phyloP scores from a whole-genome alignment of 345 rosid species.

The Brassica rapa region DNA sequence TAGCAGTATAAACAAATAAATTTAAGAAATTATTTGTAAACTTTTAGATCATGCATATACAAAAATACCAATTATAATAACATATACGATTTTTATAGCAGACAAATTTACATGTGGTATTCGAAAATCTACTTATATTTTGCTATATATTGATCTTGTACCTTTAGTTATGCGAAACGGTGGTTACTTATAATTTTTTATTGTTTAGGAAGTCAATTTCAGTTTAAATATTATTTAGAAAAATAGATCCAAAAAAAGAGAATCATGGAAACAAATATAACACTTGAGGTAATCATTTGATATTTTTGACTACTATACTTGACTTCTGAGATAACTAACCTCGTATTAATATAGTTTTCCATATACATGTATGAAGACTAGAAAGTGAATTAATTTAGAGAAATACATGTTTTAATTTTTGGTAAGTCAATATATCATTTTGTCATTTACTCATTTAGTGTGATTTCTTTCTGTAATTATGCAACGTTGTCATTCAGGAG shows the following conservation, averaged over 20 bases:
- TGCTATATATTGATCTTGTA: too few relatives aligned
- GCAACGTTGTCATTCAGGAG: constrained; percentile 25
- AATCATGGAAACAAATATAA: not conserved
- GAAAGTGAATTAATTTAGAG: not conserved
- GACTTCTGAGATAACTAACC: not conserved
- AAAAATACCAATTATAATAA: too few relatives aligned
- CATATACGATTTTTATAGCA: too few relatives aligned
- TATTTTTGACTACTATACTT: not conserved
- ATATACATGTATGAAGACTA: not conserved
- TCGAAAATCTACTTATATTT: too few relatives aligned
- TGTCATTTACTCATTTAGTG: constrained; percentile 3
- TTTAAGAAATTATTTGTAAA: too few relatives aligned
- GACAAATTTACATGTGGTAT: too few relatives aligned
- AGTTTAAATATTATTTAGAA: not conserved
- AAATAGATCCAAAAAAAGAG: not conserved
- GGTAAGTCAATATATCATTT: not conserved
- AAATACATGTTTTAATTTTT: not conserved
- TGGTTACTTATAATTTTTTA: too few relatives aligned
- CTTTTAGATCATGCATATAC: too few relatives aligned
- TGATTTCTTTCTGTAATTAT: not conserved
- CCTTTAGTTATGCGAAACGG: too few relatives aligned
- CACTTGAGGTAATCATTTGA: not conserved
- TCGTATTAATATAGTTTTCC: not conserved
- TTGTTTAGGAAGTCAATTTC: not conserved
- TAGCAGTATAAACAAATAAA: too few relatives aligned